Evolutionary conservation across 78 protist species (phyloP), one percentile per base, ranked within the genome.

Genomic region (Speleostelium caveatum): DNA sequence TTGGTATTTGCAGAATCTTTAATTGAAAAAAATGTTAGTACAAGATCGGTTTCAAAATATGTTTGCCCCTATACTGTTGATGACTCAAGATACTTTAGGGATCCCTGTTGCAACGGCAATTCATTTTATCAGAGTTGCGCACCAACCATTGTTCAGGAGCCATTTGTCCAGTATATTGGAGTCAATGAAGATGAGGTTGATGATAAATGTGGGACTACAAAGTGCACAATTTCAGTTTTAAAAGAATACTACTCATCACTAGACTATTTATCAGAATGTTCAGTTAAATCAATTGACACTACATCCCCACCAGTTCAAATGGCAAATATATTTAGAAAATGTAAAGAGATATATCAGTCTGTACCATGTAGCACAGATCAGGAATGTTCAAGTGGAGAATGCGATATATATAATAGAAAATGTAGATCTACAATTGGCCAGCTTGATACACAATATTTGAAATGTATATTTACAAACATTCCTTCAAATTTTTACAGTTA

Each of bases 21-120:
- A 16, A 30, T 80, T 45, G 49, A 65, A 26, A 56, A 55, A 2
- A 49, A 53, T n/a, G 41, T 28, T 2, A 2, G 8, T 0, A 28
- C 0, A 32, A 36, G 16, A 72, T 39, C 16, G 21, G 45, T 30
- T 42, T 62, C 1, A 55, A 75, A 19, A 24, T n/a, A n/a, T n/a
- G n/a, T 36, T 21, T 80, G 89, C 56, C 22, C 89, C 0, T 80
- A 80, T 45, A 21, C 65, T 36, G n/a, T 59, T 1, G 39, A 33
- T 36, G 89, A 80, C 12, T 42, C 67, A 68, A 39, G 30, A 2
- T 80, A 68, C 41, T n/a, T 33, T 21, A 21, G 35, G 24, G 89
- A 80, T 33, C 89, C 89, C 51, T 80, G 89, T 28, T 80, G 89
- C 74, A 67, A 80, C 32, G 33, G 36, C 26, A 41, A 75, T 1